Evolutionary conservation across 2,329 filamentous ascomycete genomes (phyloP), one percentile per base, ranked within the genome.

Genomic region (Biscogniauxia sp.): DNA sequence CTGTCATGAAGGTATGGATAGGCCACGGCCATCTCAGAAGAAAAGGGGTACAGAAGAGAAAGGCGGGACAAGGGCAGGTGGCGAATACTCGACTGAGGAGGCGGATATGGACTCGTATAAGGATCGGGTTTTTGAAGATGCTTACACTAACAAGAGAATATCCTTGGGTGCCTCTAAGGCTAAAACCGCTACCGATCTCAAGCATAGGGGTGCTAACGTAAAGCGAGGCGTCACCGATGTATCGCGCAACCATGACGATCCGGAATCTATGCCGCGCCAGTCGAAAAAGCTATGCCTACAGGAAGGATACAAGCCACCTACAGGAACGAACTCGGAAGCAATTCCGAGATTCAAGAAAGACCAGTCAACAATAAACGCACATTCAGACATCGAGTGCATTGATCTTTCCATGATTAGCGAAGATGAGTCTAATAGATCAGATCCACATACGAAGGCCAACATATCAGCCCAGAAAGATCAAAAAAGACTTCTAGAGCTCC

Each of bases 1-100:
- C 68, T 94, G 91, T 69, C 82, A 82, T 23, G 86, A 91, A 61
- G 91, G 91, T 0, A 70, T 90, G 19, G 85, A 90, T 41, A 91
- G 87, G 63, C 87, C 85, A 41, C 70, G 60, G 78, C 83, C 51
- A 79, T 80, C 71, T 61, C 69, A 8, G 72, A 71, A 56, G 57
- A 70, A 64, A 60, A 62, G 60, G 60, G 25, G 25, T 15, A 53
- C n/a, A 20, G 37, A 17, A 4, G 19, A 8, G 3, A 74, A 70
- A 25, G 70, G 66, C 19, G 73, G 73, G 11, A 61, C 51, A 3
- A 65, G 51, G 9, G 51, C 64, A 17, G 49, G 53, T 7, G 20
- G 61, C 7, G 61, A 69, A 1, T 15, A 6, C 0, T 54, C 23
- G 25, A 62, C 37, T 17, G 37, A 45, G n/a, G 17, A 45, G 37